Percentiles rank a stretch among this genome's conserved stretches.
Evolutionary conservation across 345 rosid genomes (phyloP).

Genomic region (Murraya koenigii): DNA sequence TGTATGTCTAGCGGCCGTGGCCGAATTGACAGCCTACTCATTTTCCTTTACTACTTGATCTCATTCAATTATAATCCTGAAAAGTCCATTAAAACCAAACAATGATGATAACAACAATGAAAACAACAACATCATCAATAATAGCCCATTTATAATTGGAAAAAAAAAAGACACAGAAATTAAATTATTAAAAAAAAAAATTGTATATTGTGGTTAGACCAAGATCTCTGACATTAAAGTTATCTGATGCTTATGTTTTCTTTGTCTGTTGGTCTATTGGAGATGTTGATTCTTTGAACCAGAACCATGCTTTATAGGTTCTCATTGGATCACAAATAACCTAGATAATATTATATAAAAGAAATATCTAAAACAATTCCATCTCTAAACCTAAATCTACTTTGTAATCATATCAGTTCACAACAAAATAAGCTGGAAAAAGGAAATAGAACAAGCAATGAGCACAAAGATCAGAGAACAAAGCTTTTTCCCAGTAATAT

Average conservation of each 20-base stretch:
- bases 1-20: conserved; percentile 97
- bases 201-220: not conserved
- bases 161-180: not conserved
- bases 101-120: not conserved
- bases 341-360: not conserved
- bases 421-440: not conserved
- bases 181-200: too few species aligned
- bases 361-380: not conserved
- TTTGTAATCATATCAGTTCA: not conserved
- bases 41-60: conserved; percentile 9
- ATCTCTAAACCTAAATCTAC: not conserved
- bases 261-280: not conserved
- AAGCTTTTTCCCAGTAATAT: not conserved
- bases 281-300: not conserved
- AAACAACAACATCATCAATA: not conserved
- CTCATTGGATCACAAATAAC: not conserved
- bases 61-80: not conserved
- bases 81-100: not conserved
- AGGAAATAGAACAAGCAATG: not conserved
- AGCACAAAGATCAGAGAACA: not conserved
- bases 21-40: conserved; percentile 95
- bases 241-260: not conserved
- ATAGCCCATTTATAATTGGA: not conserved
- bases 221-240: not conserved
- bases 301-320: not conserved